Evolutionary conservation across 352 stramenopile genomes (phyloP), one percentile per base, ranked within the genome.

Genomic region (Pelagophyceae sp.): DNA sequence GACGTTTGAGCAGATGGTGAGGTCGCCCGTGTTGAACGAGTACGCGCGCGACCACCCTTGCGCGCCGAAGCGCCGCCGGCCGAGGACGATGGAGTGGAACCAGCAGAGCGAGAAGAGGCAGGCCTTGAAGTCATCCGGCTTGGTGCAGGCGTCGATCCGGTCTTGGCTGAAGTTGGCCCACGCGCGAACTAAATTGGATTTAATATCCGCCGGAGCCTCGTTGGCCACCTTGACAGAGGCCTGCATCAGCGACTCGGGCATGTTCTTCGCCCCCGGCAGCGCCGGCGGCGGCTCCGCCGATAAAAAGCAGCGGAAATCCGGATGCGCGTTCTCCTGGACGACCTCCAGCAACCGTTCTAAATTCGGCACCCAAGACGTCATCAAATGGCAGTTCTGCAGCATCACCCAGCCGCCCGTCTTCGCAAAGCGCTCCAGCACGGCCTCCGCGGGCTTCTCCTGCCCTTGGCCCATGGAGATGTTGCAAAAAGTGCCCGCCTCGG

Each of bases 221-320:
- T 98, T 98, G 0, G 92, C 91, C 0, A 98, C 94, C 79, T 98
- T 98, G 80, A 98, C 96, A 76, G 89, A 96, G 67, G 89, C 91
- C 81, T 98, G 92, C 88, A 98, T 89, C 38, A 98, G 88, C 50
- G 89, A 96, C 82, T 98, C 94, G 38, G 94, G 94, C 81, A 98
- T 97, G 72, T 98, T 98, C 79, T 96, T 90, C 0, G 90, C 85
- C 67, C 98, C 78, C 51, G 92, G 91, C 67, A 58, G 3, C 11
- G 11, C 23, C 1, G 17, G 17, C 31, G 94, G 93, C 17, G 93
- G 92, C 79, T 97, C 93, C 45, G 91, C 94, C 19, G 91, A 97
- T 83, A 98, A 96, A 79, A 97, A 98, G 81, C 93, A 98, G 38
- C 93, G 91, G 80, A 98, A 98, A 76, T 93, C 92, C 58, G 94